Conservation (phyloP, 805 yeast genomes). For the Sugiyamaella marilandica region DNA sequence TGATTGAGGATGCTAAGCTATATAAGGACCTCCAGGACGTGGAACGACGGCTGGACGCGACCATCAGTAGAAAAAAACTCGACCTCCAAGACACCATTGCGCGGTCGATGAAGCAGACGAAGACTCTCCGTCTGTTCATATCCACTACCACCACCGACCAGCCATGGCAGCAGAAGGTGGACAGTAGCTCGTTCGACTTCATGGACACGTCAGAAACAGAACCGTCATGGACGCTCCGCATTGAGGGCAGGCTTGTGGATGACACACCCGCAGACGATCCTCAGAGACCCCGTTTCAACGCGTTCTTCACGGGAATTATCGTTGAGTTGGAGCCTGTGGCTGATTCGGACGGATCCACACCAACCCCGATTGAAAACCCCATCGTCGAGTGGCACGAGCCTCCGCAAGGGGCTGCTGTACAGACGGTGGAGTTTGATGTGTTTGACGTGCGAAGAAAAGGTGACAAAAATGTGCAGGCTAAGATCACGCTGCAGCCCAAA, state of each 20-base stretch:
- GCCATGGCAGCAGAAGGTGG: constrained; percentile 66
- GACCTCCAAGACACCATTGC: constrained; percentile 72
- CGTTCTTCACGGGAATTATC: constrained; percentile 77
- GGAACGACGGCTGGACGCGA: constrained; percentile 77
- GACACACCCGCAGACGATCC: constrained; percentile 47
- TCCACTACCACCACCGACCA: constrained; percentile 82
- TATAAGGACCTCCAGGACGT: constrained; percentile 70
- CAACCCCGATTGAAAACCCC: constrained; percentile 32
- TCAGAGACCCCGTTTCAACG: constrained; percentile 59
- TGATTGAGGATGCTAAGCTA: constrained; percentile 65
- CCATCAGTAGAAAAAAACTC: constrained; percentile 74
- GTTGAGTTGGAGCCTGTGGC: constrained; percentile 55
- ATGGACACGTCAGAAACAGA: constrained; percentile 25
- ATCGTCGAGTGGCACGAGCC: constrained; percentile 90
- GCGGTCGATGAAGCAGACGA: constrained; percentile 45
- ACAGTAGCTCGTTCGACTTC: constrained; percentile 29
- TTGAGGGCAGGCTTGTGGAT: constrained; percentile 76
- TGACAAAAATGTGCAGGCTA: constrained; percentile 54
- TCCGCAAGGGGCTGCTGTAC: constrained; percentile 28
- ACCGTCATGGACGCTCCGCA: constrained; percentile 77
- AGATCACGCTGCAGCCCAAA: constrained; percentile 76
- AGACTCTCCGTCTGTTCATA: constrained; percentile 69
- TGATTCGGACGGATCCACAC: constrained; percentile 18
- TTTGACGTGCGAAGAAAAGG: constrained; percentile 83
- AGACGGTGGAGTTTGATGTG: constrained; percentile 69